Evolutionary conservation across 148 eudicot species (phyloP).

Genomic region (Oxyria digyna): DNA sequence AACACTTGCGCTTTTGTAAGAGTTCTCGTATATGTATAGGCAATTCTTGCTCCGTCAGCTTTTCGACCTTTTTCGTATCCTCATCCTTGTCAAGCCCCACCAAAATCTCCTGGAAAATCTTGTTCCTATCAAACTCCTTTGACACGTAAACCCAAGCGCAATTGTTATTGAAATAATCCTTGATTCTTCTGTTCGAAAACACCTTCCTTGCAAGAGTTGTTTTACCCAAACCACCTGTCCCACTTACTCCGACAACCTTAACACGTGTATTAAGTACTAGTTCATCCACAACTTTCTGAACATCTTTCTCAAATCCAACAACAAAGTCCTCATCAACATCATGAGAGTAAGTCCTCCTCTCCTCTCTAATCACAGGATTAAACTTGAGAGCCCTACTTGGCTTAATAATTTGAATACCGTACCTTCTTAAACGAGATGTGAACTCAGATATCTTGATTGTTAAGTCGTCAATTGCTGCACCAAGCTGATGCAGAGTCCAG

Average conservation of each 20-base stretch:
- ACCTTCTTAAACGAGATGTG: not conserved
- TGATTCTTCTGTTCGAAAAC: not conserved
- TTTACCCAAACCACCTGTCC: slow-evolving; percentile 5
- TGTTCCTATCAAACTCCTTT: not conserved
- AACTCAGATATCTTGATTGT: not conserved
- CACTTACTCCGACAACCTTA: not conserved
- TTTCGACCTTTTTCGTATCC: not conserved
- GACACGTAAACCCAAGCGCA: slow-evolving; percentile 5
- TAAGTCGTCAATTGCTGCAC: not conserved
- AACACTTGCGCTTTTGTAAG: not conserved
- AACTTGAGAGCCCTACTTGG: not conserved
- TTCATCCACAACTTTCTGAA: not conserved
- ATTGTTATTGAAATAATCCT: not conserved
- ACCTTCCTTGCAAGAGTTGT: slow-evolving; percentile 9
- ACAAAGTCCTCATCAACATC: not conserved
- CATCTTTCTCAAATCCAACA: not conserved
- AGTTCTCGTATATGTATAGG: not conserved
- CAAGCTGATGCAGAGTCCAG: not conserved
- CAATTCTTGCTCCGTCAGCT: not conserved
- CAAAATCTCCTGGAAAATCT: not conserved
- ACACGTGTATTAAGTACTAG: not conserved
- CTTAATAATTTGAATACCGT: not conserved
- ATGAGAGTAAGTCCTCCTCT: not conserved
- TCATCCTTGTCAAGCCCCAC: not conserved
- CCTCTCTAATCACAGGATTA: no score